Evolutionary conservation across 1,139 yeast genomes (phyloP), one percentile per base, ranked within the genome.

Genomic region (Kluyveromyces sp.): DNA sequence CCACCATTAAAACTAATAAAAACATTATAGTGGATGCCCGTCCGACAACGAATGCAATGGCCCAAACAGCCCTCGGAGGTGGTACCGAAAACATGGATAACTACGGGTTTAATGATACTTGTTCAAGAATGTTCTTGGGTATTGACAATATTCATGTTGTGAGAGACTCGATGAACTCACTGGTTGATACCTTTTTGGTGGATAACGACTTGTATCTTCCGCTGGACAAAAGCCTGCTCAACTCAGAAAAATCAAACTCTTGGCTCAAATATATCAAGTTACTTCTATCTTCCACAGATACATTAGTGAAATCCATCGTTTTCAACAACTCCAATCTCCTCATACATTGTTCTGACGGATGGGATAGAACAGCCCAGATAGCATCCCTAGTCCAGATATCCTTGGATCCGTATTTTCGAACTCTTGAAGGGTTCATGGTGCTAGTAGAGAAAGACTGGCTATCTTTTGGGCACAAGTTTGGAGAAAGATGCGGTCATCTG

Each of bases 341-440:
- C 6, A 75, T 94, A 9, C 98, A 92, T 65, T 92, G 98, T 60
- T 88, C 96, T 0, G 98, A 92, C 66, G 98, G 98, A 0, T 92
- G 98, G 98, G 98, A 92, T 61, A 71, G 98, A 47, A 94, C 98
- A 0, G 78, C 96, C 0, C 97, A 92, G 59, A 77, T 89, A 1
- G 76, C 89, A 8, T 83, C 96, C 3, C 66, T 92, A 47, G 79
- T 89, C 36, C 94, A 92, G 63, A 66, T 94, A 6, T 86, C 95
- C 58, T 70, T 89, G 18, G 98, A 94, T 62, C 97, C 97, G 0
- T 87, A 76, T 59, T 92, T 75, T 63, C 73, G 98, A 51, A 88
- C 98, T 0, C 55, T 85, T 7, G 82, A 85, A 47, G 98, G 98
- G 2, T 87, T 92, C 56, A 83, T 85, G 67, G 74, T 81, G 0